These are phyloP conservation scores for Blechomonas ayalai DNA, from an alignment of 208 protist genomes.

Conservation along the genomic window DNA sequence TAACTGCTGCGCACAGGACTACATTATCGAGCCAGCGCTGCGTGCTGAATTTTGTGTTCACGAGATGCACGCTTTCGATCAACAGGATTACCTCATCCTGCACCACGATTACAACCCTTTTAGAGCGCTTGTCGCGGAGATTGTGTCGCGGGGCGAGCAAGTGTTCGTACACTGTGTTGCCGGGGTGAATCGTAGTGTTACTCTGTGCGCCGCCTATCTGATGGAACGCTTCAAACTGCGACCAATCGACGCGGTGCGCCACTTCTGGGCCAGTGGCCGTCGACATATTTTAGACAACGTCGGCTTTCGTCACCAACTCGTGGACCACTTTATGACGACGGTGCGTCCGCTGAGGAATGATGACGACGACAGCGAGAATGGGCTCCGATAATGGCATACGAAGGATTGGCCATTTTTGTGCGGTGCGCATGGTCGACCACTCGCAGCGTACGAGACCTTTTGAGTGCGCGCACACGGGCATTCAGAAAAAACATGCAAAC, in stretches of 20 bases:
- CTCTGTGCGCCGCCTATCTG: conserved; percentile 73
- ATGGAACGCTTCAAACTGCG: conserved; percentile 46
- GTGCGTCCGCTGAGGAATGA: conserved; percentile 8
- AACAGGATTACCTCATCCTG: conserved; percentile 72
- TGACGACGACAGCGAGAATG: too few species aligned
- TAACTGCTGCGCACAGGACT: conserved; percentile 72
- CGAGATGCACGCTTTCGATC: conserved; percentile 41
- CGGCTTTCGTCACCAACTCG: conserved; percentile 72
- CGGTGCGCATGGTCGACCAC: too few species aligned
- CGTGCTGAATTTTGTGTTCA: conserved; percentile 29
- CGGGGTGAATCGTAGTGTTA: conserved; percentile 81
- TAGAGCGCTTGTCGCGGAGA: too few species aligned
- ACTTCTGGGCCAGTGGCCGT: conserved; percentile 48
- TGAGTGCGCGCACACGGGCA: too few species aligned
- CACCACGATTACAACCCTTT: conserved; percentile 68
- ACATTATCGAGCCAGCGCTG: conserved; percentile 20
- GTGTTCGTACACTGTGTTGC: conserved; percentile 87
- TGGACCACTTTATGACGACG: conserved; percentile 73
- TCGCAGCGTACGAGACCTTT: too few species aligned
- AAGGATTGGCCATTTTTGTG: too few species aligned
- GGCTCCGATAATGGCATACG: too few species aligned
- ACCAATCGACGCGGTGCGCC: conserved; percentile 40
- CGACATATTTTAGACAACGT: conserved; percentile 69
- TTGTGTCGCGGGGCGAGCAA: conserved; percentile 40
- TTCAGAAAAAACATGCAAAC: too few species aligned